Evolutionary conservation across 2,329 filamentous ascomycete species (phyloP).

Genomic region (Polytolypa hystricis): DNA sequence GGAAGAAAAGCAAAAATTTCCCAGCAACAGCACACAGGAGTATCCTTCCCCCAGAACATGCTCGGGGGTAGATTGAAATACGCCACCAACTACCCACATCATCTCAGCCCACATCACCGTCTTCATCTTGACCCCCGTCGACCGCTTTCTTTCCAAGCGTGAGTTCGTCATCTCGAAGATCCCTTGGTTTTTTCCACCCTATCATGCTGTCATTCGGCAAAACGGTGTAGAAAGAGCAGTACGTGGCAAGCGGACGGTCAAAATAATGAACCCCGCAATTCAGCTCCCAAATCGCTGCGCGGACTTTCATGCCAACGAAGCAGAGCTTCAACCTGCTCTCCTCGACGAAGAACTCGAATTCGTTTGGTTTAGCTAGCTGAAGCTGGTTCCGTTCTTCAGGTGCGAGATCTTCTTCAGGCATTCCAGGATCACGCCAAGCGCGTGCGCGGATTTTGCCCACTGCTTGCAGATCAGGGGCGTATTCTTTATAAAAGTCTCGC

Average conservation of each 20-base stretch:
- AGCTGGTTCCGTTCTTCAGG: slow-evolving; percentile 17
- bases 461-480: slow-evolving; percentile 35
- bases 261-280: slow-evolving; percentile 54
- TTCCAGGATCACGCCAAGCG: slow-evolving; percentile 36
- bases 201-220: slow-evolving; percentile 60
- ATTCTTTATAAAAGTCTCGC: slow-evolving; percentile 37
- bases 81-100: background rate
- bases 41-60: no score
- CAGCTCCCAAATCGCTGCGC: slow-evolving; percentile 45
- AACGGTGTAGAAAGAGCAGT: slow-evolving; percentile 53
- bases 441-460: slow-evolving; percentile 45
- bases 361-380: slow-evolving; percentile 18
- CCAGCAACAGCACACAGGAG: no score
- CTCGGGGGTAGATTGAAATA: no score
- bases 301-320: slow-evolving; percentile 54
- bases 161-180: slow-evolving; percentile 12
- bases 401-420: slow-evolving; percentile 27
- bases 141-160: no score
- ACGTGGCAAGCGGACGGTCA: slow-evolving; percentile 44
- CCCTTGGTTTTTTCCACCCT: slow-evolving; percentile 49
- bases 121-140: slow-evolving; percentile 29
- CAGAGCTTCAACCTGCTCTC: slow-evolving; percentile 46
- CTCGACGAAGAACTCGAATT: slow-evolving; percentile 57
- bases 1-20: no score
- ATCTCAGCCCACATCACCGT: slow-evolving; percentile 3